Evolutionary conservation across 2,329 filamentous ascomycete species (phyloP), one percentile per base, ranked within the genome.

Genomic region (Colletotrichum costaricense): DNA sequence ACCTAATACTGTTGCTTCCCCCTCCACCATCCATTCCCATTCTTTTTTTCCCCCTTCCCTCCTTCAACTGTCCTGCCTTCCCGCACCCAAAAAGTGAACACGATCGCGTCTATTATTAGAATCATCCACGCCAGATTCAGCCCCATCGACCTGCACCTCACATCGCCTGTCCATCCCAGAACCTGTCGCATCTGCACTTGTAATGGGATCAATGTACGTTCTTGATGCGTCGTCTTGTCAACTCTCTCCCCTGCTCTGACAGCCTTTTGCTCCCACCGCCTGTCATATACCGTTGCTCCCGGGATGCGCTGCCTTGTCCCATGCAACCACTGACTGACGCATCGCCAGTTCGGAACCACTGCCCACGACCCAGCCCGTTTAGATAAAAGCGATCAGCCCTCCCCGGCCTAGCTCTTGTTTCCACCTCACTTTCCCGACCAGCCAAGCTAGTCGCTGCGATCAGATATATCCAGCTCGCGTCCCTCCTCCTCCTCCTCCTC

Each of bases 91-190:
- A 56, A 71, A 78, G 79, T 82, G 81, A 84, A 83, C 84, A 85
- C 82, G 81, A 85, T 84, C 81, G 78, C 78, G 76, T 84, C 86
- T 87, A 87, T 86, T 85, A 86, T 87, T 87, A 87, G 86, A 83
- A 87, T 79, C 84, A 84, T 81, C 82, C 82, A 84, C 83, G 81
- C 83, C 84, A 85, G 84, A 84, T 86, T 84, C 85, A 86, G 84
- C 86, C 85, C 85, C 85, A 85, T 83, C 78, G 79, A 78, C 80
- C 79, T 81, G 80, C 81, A 82, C 78, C 77, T 79, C 76, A 77
- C 78, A 79, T 79, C 79, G 77, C 78, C 78, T 77, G 69, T 69
- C 77, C 75, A 77, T 77, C 76, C 74, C 63, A 69, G 73, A 66
- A 68, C 62, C 63, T 75, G 74, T 75, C 73, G 72, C 72, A 73